Percentiles rank a stretch among this genome's conserved stretches.
These are phyloP conservation scores for Kregervanrija pseudodelftensis DNA, from an alignment of 805 yeast species.

Conservation along the genomic window DNA sequence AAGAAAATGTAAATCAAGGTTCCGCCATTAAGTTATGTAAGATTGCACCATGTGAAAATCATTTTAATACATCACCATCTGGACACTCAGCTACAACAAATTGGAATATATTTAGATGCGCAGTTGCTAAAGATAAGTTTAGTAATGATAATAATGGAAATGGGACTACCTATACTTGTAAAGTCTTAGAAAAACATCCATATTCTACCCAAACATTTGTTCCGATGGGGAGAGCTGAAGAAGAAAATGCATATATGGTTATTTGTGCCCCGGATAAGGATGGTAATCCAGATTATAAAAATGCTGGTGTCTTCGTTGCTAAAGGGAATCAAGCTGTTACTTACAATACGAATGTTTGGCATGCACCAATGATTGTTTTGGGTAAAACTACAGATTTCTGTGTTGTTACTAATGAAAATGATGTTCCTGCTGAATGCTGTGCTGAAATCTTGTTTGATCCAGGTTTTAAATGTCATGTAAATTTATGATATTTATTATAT, in stretches of 20 bases:
- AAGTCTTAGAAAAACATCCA: slow-evolving; percentile 87
- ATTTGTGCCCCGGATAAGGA: slow-evolving; percentile 56
- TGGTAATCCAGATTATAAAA: slow-evolving; percentile 53
- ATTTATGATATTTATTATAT: not conserved
- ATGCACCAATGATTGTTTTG: slow-evolving; percentile 91
- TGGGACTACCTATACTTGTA: slow-evolving; percentile 37
- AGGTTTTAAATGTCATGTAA: slow-evolving; percentile 36
- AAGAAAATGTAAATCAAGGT: slow-evolving; percentile 78
- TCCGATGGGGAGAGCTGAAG: slow-evolving; percentile 69
- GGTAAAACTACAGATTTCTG: slow-evolving; percentile 69
- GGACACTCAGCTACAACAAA: slow-evolving; percentile 49
- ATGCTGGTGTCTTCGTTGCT: slow-evolving; percentile 63
- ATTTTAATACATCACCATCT: slow-evolving; percentile 40
- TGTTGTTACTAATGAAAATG: slow-evolving; percentile 83
- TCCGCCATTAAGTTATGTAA: slow-evolving; percentile 75
- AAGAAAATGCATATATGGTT: slow-evolving; percentile 57
- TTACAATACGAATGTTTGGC: slow-evolving; percentile 84
- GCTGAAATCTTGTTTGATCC: slow-evolving; percentile 70
- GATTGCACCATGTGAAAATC: slow-evolving; percentile 61
- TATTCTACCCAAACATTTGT: slow-evolving; percentile 80
- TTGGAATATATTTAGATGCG: slow-evolving; percentile 79
- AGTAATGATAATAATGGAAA: slow-evolving; percentile 5
- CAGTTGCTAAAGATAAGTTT: slow-evolving; percentile 63
- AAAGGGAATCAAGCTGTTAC: slow-evolving; percentile 85
- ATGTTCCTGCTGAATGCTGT: slow-evolving; percentile 71